Evolutionary conservation across 2,329 filamentous ascomycete genomes (phyloP).

Genomic region (Colletotrichum spaethianum): DNA sequence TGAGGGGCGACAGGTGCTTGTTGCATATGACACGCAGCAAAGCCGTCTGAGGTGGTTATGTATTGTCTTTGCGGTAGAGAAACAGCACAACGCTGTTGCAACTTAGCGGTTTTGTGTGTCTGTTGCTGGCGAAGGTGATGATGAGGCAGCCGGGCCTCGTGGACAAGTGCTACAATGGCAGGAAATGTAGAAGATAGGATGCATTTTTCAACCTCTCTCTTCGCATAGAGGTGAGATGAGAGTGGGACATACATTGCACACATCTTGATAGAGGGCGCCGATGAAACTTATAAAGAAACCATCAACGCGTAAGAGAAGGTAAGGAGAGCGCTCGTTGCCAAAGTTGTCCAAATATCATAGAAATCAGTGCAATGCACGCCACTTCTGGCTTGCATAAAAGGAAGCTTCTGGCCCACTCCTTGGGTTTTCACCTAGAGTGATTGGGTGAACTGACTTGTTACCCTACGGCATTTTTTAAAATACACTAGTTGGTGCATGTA

Average conservation of each 20-base stretch:
- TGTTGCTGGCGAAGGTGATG: background rate
- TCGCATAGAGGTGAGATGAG: background rate
- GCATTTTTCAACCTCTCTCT: no score
- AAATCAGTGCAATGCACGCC: no score
- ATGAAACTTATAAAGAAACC: background rate
- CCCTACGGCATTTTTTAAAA: no score
- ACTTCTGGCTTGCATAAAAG: no score
- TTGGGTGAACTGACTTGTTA: no score
- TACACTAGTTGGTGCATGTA: no score
- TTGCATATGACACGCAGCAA: background rate
- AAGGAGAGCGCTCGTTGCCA: background rate
- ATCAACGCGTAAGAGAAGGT: background rate
- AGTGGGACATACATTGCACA: background rate
- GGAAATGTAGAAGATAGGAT: no score
- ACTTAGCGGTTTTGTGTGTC: background rate
- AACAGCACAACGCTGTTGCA: background rate
- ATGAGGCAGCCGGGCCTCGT: background rate
- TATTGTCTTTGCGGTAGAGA: background rate
- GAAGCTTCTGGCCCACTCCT: no score
- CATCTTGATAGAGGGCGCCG: no score
- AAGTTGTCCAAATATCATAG: no score
- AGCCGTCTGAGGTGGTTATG: background rate
- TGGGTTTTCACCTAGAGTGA: no score
- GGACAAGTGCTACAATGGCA: background rate
- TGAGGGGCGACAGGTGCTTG: background rate